Percentiles rank a stretch among this genome's conserved stretches.
phyloP scores from a whole-genome alignment of 345 rosid genomes.

The Ceriops tagal region DNA sequence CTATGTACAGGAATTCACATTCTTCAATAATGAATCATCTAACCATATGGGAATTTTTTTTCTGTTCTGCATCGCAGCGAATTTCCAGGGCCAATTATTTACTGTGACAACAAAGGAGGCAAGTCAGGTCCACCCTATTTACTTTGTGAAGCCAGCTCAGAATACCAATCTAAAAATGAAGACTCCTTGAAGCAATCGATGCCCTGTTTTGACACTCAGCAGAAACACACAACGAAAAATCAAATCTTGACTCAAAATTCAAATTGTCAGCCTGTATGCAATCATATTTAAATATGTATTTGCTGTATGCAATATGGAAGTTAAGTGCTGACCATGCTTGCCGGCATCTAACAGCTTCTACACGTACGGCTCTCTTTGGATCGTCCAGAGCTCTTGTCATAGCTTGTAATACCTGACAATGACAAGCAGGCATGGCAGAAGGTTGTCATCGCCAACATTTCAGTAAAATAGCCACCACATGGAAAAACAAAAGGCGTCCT shows the following conservation, averaged over 20 bases:
- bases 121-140: background rate
- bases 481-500: background rate
- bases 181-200: conserved; percentile 34
- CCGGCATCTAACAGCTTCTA: conserved; percentile 74
- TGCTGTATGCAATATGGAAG: background rate
- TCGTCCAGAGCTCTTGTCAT: conserved; percentile 65
- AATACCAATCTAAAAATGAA: conserved; percentile 19
- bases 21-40: too few relatives aligned
- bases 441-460: background rate
- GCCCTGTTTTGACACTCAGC: conserved; percentile 34
- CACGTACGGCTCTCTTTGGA: conserved; percentile 75
- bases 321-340: conserved; percentile 64
- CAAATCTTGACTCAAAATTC: background rate
- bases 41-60: too few relatives aligned
- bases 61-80: too few relatives aligned
- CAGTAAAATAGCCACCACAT: background rate
- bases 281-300: background rate
- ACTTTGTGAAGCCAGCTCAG: background rate
- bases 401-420: conserved; percentile 58
- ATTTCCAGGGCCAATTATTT: background rate
- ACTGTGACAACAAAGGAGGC: background rate
- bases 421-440: background rate
- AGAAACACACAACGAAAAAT: background rate
- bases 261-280: background rate
- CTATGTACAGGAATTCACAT: too few relatives aligned